Percentiles rank a stretch among this genome's conserved stretches.
phyloP scores from a whole-genome alignment of 352 stramenopile species.

The Phytophthora macrochlamydospora region DNA sequence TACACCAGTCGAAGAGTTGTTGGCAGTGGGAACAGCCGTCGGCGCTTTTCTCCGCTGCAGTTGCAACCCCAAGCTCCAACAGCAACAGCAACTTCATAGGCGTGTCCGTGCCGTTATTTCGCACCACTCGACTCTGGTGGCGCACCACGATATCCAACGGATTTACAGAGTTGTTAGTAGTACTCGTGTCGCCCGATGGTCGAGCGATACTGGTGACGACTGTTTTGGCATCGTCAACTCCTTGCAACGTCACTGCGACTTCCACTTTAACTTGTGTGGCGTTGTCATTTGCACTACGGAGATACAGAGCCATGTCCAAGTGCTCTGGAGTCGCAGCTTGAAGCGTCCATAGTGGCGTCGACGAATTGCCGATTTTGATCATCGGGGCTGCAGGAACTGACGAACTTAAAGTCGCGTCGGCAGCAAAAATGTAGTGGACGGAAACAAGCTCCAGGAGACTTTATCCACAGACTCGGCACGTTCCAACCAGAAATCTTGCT shows the following conservation, averaged over 20 bases:
- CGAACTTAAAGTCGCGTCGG: conserved; percentile 12
- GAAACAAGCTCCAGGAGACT: conserved; percentile 52
- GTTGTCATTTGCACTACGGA: conserved; percentile 49
- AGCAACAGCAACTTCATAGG: conserved; percentile 47
- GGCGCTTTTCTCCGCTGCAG: conserved; percentile 42
- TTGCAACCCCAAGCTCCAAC: conserved; percentile 41
- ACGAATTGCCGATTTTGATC: conserved; percentile 27
- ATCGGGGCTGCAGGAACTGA: conserved; percentile 26
- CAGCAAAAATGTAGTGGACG: conserved; percentile 34
- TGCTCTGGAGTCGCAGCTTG: conserved; percentile 20
- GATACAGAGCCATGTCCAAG: conserved; percentile 54
- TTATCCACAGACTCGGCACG: conserved; percentile 50
- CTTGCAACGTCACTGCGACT: conserved; percentile 48
- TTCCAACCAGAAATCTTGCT: conserved; percentile 55
- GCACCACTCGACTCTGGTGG: conserved; percentile 44
- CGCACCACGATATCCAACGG: conserved; percentile 41
- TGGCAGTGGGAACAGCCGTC: conserved; percentile 59
- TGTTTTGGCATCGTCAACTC: conserved; percentile 42
- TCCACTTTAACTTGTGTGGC: conserved; percentile 56
- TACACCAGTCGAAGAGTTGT: conserved; percentile 56
- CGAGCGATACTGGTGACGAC: conserved; percentile 67
- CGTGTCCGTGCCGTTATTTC: conserved; percentile 23
- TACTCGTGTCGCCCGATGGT: conserved; percentile 9
- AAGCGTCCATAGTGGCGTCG: conserved; percentile 51
- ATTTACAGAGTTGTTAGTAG: conserved; percentile 7